phyloP scores from a whole-genome alignment of 208 protist genomes.

The Trypanosoma avium region DNA sequence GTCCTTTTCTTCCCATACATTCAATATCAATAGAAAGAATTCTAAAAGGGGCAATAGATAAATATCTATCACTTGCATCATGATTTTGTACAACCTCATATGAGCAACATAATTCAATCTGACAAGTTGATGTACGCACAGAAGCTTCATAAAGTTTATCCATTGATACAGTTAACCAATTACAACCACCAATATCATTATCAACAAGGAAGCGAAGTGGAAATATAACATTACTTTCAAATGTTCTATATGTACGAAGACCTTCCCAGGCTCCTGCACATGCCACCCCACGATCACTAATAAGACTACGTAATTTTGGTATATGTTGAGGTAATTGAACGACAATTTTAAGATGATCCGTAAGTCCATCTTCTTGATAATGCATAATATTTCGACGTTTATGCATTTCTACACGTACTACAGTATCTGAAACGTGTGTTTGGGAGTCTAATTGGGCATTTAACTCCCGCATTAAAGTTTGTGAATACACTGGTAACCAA shows the following conservation, averaged over 20 bases:
- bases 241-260: constrained; percentile 92
- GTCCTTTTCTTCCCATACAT: constrained; percentile 96
- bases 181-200: constrained; percentile 93
- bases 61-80: constrained; percentile 89
- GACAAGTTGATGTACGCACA: constrained; percentile 71
- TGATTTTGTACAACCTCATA: constrained; percentile 87
- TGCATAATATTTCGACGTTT: constrained; percentile 79
- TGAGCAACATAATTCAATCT: constrained; percentile 93
- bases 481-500: constrained; percentile 76
- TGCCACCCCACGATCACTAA: constrained; percentile 72
- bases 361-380: constrained; percentile 53
- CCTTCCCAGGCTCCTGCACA: constrained; percentile 78
- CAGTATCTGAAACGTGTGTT: constrained; percentile 59
- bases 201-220: constrained; percentile 99
- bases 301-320: constrained; percentile 76
- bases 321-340: constrained; percentile 91
- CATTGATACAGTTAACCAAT: constrained; percentile 92
- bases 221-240: constrained; percentile 99
- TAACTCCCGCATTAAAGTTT: constrained; percentile 68
- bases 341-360: constrained; percentile 81
- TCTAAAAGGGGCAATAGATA: constrained; percentile 97
- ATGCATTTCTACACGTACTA: constrained; percentile 82
- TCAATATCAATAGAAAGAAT: constrained; percentile 99
- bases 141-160: constrained; percentile 46
- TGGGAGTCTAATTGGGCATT: constrained; percentile 70